A percentile compares a stretch with the other conserved stretches of the same genome.
Evolutionary conservation across 345 rosid species (phyloP).

Genomic region (Cardamine resedifolia): DNA sequence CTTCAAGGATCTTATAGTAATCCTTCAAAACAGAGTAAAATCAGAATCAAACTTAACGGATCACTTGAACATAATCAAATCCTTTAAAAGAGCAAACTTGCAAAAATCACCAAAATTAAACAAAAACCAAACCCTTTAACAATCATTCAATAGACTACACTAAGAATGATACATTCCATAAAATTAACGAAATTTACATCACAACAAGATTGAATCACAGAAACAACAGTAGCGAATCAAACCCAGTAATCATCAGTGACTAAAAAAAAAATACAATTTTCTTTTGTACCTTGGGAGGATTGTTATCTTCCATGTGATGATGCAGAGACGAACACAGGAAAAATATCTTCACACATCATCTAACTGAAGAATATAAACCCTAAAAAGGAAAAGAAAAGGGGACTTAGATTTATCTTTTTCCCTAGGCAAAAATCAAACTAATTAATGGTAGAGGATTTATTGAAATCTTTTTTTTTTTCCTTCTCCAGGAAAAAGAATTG

Average conservation of each 20-base stretch:
- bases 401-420: neutral
- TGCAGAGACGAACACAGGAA: conserved; percentile 12
- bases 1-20: conserved; percentile 69
- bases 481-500: neutral
- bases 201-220: neutral
- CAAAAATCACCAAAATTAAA: neutral
- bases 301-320: conserved; percentile 29
- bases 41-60: neutral
- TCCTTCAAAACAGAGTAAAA: conserved; percentile 42
- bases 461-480: neutral
- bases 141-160: neutral
- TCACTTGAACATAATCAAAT: neutral
- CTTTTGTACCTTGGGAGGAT: conserved; percentile 14
- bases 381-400: neutral
- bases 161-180: neutral
- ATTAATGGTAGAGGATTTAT: conserved; percentile 36
- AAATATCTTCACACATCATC: conserved; percentile 25
- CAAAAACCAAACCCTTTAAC: neutral
- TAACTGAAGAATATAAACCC: conserved; percentile 3
- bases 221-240: neutral
- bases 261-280: neutral
- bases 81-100: neutral
- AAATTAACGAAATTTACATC: neutral
- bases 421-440: conserved; percentile 18
- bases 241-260: conserved; percentile 11